Evolutionary conservation across 768 basidiomycete genomes (phyloP).

Genomic region (Mycena alexandri): DNA sequence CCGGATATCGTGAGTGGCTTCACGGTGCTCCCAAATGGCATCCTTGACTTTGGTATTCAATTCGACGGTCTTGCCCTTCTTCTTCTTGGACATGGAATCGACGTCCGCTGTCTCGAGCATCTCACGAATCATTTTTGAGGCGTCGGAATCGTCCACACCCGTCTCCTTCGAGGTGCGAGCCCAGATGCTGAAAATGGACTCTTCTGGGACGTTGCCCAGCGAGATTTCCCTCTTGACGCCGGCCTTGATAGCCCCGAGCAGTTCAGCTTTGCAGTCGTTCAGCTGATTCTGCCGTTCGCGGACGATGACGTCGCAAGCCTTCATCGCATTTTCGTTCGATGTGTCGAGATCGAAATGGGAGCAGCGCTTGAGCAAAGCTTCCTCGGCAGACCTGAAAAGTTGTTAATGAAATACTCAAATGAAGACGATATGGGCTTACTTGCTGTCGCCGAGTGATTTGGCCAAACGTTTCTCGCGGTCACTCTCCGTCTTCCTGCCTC

Average conservation of each 20-base stretch:
- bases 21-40: conserved; percentile 83
- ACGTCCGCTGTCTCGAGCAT: conserved; percentile 75
- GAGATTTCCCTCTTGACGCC: conserved; percentile 78
- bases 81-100: conserved; percentile 59
- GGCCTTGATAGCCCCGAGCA: conserved; percentile 73
- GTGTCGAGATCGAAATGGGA: conserved; percentile 93
- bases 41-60: conserved; percentile 71
- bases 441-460: conserved; percentile 90
- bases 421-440: conserved; percentile 59
- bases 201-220: conserved; percentile 71
- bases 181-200: conserved; percentile 86
- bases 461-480: conserved; percentile 92
- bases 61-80: conserved; percentile 67
- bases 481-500: conserved; percentile 76
- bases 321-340: conserved; percentile 81
- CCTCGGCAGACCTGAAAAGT: conserved; percentile 79
- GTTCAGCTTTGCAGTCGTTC: conserved; percentile 81
- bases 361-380: conserved; percentile 94
- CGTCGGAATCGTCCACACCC: conserved; percentile 85
- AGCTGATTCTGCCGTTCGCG: conserved; percentile 84
- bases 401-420: conserved; percentile 5
- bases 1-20: conserved; percentile 88
- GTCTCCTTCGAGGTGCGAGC: conserved; percentile 75
- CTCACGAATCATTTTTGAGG: conserved; percentile 68
- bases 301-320: conserved; percentile 94